Conservation (phyloP, 2,329 filamentous ascomycete species). For the Leptodontidium sp. region DNA sequence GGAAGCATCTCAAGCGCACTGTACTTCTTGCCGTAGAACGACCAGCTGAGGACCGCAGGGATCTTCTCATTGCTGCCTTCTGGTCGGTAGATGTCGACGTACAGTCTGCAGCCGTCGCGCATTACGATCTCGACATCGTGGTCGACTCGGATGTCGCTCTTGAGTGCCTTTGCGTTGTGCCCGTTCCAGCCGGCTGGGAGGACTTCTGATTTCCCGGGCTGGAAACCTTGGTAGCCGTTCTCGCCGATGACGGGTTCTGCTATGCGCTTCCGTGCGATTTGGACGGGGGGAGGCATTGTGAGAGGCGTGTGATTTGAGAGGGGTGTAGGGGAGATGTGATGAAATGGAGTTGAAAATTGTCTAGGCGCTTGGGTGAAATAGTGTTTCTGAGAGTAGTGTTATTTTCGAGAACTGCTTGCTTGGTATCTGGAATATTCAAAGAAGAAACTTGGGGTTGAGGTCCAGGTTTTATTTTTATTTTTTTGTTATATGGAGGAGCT, state of each 20-base stretch:
- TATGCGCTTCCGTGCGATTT: conserved; percentile 18
- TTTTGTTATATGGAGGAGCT: neutral
- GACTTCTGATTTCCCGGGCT: conserved; percentile 15
- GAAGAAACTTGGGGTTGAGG: neutral
- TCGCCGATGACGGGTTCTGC: conserved; percentile 13
- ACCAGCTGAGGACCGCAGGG: conserved; percentile 39
- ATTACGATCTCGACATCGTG: conserved; percentile 36
- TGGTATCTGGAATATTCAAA: neutral
- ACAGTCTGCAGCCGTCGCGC: conserved; percentile 39
- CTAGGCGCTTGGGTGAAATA: neutral
- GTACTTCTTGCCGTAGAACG: conserved; percentile 42
- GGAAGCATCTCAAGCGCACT: conserved; percentile 32
- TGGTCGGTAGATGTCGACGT: conserved; percentile 41
- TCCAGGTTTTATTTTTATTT: neutral
- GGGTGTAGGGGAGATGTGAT: neutral
- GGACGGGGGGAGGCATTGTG: conserved; percentile 16
- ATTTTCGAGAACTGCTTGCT: neutral
- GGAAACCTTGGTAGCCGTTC: conserved; percentile 20
- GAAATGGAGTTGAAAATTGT: neutral
- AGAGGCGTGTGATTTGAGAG: neutral
- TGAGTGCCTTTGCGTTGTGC: neutral
- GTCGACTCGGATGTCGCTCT: conserved; percentile 19
- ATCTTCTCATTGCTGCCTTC: conserved; percentile 15
- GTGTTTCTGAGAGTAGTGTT: neutral
- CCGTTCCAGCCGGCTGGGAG: conserved; percentile 4